Percentiles rank a stretch among this genome's conserved stretches.
Conservation (phyloP, 768 basidiomycete genomes). For the Erythrobasidium yunnanense region DNA sequence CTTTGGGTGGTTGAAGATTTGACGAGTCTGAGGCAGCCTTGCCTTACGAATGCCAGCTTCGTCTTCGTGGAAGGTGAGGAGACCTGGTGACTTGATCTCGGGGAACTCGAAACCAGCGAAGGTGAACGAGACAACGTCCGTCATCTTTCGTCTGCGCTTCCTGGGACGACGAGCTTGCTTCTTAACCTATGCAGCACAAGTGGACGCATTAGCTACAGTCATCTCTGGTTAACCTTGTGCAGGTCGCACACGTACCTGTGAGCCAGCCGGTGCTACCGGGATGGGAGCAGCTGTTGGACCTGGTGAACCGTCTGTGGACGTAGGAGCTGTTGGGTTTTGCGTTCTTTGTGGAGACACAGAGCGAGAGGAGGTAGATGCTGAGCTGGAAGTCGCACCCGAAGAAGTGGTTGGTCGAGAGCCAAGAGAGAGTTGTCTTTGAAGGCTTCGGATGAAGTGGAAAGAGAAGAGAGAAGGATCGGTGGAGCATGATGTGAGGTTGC, state of each 20-base stretch:
- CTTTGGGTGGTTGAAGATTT: no score
- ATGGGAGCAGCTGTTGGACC: no score
- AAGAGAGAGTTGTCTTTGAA: background rate
- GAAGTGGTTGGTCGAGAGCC: background rate
- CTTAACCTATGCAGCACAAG: background rate
- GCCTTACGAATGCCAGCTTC: no score
- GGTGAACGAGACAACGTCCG: background rate
- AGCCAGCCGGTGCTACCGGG: background rate
- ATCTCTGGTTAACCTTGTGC: no score
- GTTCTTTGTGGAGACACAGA: background rate
- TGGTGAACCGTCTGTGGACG: background rate
- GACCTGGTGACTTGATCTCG: no score
- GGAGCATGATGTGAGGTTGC: background rate
- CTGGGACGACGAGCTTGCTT: background rate
- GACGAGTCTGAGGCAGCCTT: no score
- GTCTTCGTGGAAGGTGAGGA: no score
- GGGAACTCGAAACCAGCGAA: no score
- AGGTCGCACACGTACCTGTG: background rate
- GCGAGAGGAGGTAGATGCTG: background rate
- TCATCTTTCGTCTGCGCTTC: background rate
- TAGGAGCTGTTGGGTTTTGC: background rate
- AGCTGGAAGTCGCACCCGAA: background rate
- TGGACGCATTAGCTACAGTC: no score
- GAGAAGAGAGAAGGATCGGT: conserved; percentile 26
- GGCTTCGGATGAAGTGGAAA: background rate